Base-by-base conservation (phyloP, 805 yeast genomes). In the Lipomyces mesembrius region DNA sequence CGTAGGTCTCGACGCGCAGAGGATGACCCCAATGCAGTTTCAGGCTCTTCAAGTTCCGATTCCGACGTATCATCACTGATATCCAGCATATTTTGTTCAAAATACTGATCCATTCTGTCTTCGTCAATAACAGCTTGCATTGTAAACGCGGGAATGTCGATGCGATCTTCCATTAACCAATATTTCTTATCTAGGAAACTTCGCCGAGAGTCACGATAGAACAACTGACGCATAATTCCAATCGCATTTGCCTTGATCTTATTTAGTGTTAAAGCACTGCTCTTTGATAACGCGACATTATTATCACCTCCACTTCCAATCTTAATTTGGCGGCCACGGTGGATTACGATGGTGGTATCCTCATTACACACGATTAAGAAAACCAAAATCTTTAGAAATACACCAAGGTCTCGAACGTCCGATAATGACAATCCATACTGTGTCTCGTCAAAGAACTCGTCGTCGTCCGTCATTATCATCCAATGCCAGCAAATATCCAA, bases 401-500 rank as follows among this genome's bases (percentile, higher is more conserved):
- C 62, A 1, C 86, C 77, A 61, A 88, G 80, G 0, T 77, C 72
- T 2, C 69, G 65, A 20, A 84, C 83, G 56, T 82, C 81, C 2
- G 73, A 79, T 61, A 74, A 69, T 5, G 77, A 71, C 17, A 87
- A 75, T 43, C 84, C 80, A 35, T 78, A 75, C 3, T 73, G 79
- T 25, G 82, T 82, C 6, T 76, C 78, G 11, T 75, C 76, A 63
- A 84, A 83, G 58, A 88, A 77, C 70, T 88, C 93, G 11, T 79
- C 77, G 73, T 90, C 96, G 70, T 86, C 88, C 1, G 90, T 83
- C 8, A 90, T 85, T 32, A 85, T 82, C 54, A 90, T 76, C 84
- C 90, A 84, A 72, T 87, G 88, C 0, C 92, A 86, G 67, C 87
- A 83, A 9, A 89, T 74, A 69, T 89, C 91, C 65, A 88, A 81